These are phyloP conservation scores for Ceratobasidium sp. DNA, from an alignment of 1,284 basidiomycete genomes.

Conservation along the genomic window DNA sequence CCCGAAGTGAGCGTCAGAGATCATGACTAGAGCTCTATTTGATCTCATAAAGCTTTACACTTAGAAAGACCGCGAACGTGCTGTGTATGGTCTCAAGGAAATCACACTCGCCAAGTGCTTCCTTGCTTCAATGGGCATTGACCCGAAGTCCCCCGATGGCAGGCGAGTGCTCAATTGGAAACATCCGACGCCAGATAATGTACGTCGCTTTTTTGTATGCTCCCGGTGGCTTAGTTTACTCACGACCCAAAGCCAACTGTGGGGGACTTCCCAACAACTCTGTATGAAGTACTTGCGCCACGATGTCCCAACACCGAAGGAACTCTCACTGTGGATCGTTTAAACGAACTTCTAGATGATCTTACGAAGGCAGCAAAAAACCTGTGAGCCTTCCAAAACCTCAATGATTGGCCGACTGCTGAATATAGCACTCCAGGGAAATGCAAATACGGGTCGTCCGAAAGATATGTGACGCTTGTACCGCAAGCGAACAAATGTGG, in stretches of 20 bases:
- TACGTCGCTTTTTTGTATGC: conserved; percentile 58
- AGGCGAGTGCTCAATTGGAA: conserved; percentile 91
- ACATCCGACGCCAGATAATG: conserved; percentile 78
- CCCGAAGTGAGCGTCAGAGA: conserved; percentile 70
- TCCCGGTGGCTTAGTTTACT: background rate
- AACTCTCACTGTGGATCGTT: conserved; percentile 79
- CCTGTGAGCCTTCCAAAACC: conserved; percentile 62
- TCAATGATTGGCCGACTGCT: background rate
- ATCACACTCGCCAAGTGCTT: conserved; percentile 91
- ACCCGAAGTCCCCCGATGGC: conserved; percentile 82
- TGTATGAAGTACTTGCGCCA: conserved; percentile 86
- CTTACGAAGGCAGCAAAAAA: conserved; percentile 77
- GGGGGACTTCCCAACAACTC: conserved; percentile 88
- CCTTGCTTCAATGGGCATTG: conserved; percentile 88
- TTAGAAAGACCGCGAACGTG: conserved; percentile 91
- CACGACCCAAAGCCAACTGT: conserved; percentile 67
- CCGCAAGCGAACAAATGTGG: conserved; percentile 90
- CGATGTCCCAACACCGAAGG: conserved; percentile 87
- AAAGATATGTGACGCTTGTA: conserved; percentile 81
- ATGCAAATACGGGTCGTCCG: conserved; percentile 81
- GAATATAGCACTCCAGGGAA: conserved; percentile 65
- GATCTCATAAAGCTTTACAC: background rate
- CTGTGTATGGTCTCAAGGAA: conserved; percentile 93
- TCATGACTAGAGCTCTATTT: background rate
- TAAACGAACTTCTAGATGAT: conserved; percentile 85